phyloP scores from a whole-genome alignment of 106 monocot genomes.

The Acorus calamus region DNA sequence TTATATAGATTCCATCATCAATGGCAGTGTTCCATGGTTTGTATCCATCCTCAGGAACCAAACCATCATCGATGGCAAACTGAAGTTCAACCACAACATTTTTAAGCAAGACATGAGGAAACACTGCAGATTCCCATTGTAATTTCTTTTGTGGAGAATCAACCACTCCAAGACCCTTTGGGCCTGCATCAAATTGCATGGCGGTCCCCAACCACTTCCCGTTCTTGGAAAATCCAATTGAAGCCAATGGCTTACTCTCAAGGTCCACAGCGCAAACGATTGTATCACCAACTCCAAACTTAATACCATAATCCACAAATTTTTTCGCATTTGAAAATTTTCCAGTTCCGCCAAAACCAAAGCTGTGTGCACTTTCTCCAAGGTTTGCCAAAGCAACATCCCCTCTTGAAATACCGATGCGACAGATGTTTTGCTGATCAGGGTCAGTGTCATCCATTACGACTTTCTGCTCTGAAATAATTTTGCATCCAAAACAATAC shows the following conservation, averaged over 20 bases:
- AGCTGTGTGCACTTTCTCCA: slow-evolving; percentile 49
- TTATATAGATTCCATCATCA: slow-evolving; percentile 38
- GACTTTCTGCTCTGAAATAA: slow-evolving; percentile 44
- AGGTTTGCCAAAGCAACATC: slow-evolving; percentile 50
- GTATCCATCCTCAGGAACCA: slow-evolving; percentile 37
- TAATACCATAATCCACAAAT: slow-evolving; percentile 44
- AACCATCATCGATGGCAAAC: slow-evolving; percentile 45
- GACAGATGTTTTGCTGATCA: slow-evolving; percentile 52
- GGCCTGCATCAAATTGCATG: slow-evolving; percentile 38
- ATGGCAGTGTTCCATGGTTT: slow-evolving; percentile 56
- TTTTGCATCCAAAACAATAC: slow-evolving; percentile 74
- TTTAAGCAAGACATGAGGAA: slow-evolving; percentile 68
- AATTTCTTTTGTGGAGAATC: slow-evolving; percentile 6
- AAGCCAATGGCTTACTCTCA: slow-evolving; percentile 33
- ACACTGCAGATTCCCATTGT: slow-evolving; percentile 45
- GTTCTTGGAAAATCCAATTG: slow-evolving; percentile 55
- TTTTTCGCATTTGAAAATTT: slow-evolving; percentile 44
- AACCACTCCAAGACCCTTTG: slow-evolving; percentile 30
- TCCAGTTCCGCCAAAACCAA: slow-evolving; percentile 69
- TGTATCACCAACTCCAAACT: slow-evolving; percentile 51
- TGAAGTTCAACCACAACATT: slow-evolving; percentile 63
- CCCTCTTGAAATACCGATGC: slow-evolving; percentile 56
- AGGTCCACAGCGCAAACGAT: slow-evolving; percentile 56
- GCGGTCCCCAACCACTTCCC: slow-evolving; percentile 50
- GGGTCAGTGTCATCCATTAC: slow-evolving; percentile 41